Evolutionary conservation across 2,329 filamentous ascomycete species (phyloP).

Genomic region (Nemania sp.): DNA sequence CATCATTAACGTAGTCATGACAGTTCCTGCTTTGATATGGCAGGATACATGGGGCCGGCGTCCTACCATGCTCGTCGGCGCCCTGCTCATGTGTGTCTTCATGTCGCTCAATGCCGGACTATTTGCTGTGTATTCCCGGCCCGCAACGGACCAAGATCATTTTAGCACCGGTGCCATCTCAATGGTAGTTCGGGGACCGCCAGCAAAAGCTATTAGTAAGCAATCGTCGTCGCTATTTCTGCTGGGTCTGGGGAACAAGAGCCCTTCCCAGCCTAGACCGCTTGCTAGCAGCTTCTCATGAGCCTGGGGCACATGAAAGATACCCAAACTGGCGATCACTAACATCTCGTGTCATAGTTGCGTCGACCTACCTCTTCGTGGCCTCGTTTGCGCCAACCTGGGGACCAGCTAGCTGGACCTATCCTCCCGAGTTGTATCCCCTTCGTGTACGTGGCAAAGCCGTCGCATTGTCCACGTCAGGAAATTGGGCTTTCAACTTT

Average conservation of each 20-base stretch:
- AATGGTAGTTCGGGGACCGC: slow-evolving; percentile 51
- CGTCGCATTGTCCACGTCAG: slow-evolving; percentile 56
- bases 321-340: not conserved
- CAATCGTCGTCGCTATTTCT: not conserved
- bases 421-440: slow-evolving; percentile 53
- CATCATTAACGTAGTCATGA: slow-evolving; percentile 81
- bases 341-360: slow-evolving; percentile 46
- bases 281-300: not conserved
- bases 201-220: slow-evolving; percentile 55
- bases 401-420: slow-evolving; percentile 52
- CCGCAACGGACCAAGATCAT: slow-evolving; percentile 38
- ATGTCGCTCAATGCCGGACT: slow-evolving; percentile 53
- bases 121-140: slow-evolving; percentile 48
- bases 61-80: slow-evolving; percentile 66
- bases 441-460: slow-evolving; percentile 56
- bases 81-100: slow-evolving; percentile 62
- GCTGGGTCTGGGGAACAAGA: not conserved
- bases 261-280: not conserved
- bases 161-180: slow-evolving; percentile 50
- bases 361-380: slow-evolving; percentile 68
- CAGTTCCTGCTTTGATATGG: slow-evolving; percentile 73
- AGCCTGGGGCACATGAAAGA: not conserved
- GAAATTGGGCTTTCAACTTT: slow-evolving; percentile 57
- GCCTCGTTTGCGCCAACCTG: slow-evolving; percentile 53
- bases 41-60: slow-evolving; percentile 79